These are phyloP conservation scores for Starmerella asiatica DNA, from an alignment of 805 yeast genomes.

Conservation along the genomic window DNA sequence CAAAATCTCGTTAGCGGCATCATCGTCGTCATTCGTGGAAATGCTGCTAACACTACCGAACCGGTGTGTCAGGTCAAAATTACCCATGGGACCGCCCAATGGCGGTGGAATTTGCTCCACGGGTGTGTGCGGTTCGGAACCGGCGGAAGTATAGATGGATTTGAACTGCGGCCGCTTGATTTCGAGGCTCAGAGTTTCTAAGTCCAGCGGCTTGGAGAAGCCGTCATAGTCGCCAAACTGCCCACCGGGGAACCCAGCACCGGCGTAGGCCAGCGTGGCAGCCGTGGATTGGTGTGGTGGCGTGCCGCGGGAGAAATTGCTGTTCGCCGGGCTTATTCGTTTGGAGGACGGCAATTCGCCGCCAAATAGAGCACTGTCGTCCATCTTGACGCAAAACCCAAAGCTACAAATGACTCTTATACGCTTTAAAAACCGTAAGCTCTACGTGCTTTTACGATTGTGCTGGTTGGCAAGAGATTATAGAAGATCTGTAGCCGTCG, in stretches of 20 bases:
- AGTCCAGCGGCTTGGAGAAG: conserved; percentile 3
- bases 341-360: conserved; percentile 4
- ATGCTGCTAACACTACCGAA: conserved; percentile 23
- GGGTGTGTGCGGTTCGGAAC: conserved; percentile 22
- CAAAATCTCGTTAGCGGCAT: conserved; percentile 9
- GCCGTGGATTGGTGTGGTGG: not conserved
- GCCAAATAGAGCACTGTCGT: conserved; percentile 3
- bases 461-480: no score
- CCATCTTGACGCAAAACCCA: no score
- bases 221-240: conserved; percentile 3
- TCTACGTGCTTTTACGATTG: no score
- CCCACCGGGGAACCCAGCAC: no score
- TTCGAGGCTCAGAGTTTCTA: not conserved
- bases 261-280: no score
- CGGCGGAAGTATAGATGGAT: not conserved
- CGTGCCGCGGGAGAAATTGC: not conserved
- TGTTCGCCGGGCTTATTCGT: not conserved
- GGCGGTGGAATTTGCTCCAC: conserved; percentile 17
- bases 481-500: no score
- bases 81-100: conserved; percentile 1
- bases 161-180: conserved; percentile 1
- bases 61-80: conserved; percentile 15
- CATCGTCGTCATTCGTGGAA: conserved; percentile 24
- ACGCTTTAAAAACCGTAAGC: no score
- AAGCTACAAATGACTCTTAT: no score